Evolutionary conservation across 164 flowering plant species (phyloP).

Genomic region (Dillenia turbinata): DNA sequence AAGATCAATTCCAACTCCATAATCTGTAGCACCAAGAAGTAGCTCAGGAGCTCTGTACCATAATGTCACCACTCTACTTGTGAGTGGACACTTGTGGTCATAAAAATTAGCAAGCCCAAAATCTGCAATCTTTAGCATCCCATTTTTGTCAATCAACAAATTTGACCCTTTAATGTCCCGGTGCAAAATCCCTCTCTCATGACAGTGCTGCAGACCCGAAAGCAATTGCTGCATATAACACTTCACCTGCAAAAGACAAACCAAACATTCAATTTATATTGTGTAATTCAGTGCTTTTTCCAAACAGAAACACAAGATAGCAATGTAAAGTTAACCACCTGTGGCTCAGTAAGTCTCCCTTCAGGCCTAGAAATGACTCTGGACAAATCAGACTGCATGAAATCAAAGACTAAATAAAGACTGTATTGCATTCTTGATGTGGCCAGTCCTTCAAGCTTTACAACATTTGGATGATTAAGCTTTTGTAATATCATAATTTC

Average conservation of each 20-base stretch:
- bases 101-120: slow-evolving; percentile 48
- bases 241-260: slow-evolving; percentile 31
- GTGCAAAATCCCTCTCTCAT: slow-evolving; percentile 53
- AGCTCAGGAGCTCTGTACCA: slow-evolving; percentile 61
- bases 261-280: background rate
- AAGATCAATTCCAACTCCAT: slow-evolving; percentile 57
- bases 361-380: slow-evolving; percentile 35
- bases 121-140: slow-evolving; percentile 54
- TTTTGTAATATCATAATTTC: slow-evolving; percentile 45
- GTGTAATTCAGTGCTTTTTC: too few species aligned
- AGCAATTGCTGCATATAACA: slow-evolving; percentile 52
- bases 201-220: slow-evolving; percentile 54
- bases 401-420: slow-evolving; percentile 51
- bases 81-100: slow-evolving; percentile 27
- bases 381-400: slow-evolving; percentile 45
- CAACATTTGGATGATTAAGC: slow-evolving; percentile 50
- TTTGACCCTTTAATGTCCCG: slow-evolving; percentile 54
- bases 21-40: slow-evolving; percentile 41
- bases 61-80: slow-evolving; percentile 54
- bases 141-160: slow-evolving; percentile 42
- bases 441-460: slow-evolving; percentile 53
- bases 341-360: slow-evolving; percentile 44
- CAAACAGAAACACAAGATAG: too few species aligned
- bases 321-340: slow-evolving; percentile 20
- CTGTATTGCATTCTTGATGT: slow-evolving; percentile 63